These are phyloP conservation scores for Lagenidium giganteum DNA, from an alignment of 352 stramenopile species.

Conservation along the genomic window DNA sequence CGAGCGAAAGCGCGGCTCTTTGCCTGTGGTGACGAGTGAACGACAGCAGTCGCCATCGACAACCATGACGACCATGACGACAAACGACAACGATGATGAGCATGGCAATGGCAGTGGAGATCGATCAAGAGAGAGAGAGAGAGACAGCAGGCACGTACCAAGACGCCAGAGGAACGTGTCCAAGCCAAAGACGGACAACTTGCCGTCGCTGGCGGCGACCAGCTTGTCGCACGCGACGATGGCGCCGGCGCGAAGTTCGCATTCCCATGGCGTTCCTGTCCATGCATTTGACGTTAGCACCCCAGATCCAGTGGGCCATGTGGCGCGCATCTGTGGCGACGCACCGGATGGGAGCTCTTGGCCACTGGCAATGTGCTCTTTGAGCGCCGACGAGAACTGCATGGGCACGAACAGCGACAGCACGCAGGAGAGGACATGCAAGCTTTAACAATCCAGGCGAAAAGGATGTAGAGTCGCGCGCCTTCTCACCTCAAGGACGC, in stretches of 20 bases:
- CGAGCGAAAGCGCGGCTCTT: slow-evolving; percentile 58
- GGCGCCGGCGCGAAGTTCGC: slow-evolving; percentile 58
- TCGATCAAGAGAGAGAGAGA: neutral
- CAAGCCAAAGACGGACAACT: slow-evolving; percentile 36
- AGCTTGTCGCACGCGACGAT: slow-evolving; percentile 70
- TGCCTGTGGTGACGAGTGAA: too few species aligned
- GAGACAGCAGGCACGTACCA: slow-evolving; percentile 14
- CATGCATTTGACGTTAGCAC: too few species aligned
- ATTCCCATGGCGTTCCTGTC: too few species aligned
- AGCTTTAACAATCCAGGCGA: neutral
- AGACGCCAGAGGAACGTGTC: slow-evolving; percentile 74
- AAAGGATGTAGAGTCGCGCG: neutral
- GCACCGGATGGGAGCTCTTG: slow-evolving; percentile 35
- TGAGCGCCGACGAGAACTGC: slow-evolving; percentile 56
- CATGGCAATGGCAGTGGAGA: neutral
- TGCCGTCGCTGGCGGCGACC: slow-evolving; percentile 41
- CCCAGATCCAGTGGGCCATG: neutral
- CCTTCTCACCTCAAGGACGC: slow-evolving; percentile 53
- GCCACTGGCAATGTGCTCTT: slow-evolving; percentile 34
- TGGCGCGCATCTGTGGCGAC: too few species aligned
- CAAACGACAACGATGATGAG: neutral
- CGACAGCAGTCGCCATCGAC: too few species aligned
- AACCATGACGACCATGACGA: too few species aligned
- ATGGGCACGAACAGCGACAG: neutral
- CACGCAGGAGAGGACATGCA: neutral